Evolutionary conservation across 176 grass and related monocot genomes (phyloP).

Genomic region (Aechmea fasciata): DNA sequence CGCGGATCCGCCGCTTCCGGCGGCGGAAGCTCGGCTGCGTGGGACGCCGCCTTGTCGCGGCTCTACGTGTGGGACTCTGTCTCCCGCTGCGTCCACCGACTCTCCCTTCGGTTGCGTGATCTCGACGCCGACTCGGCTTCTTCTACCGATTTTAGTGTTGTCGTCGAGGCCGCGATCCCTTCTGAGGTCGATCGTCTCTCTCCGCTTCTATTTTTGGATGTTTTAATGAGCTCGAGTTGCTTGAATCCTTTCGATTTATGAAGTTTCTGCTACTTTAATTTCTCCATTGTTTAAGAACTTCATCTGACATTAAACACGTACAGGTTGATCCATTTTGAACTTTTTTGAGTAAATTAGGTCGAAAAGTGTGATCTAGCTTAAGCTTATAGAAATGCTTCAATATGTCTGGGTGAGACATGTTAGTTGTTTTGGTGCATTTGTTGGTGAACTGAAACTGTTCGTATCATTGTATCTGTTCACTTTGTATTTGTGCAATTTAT

Average conservation of each 20-base stretch:
- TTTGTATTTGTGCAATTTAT: no score
- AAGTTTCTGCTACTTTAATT: not conserved
- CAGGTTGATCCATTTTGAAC: no score
- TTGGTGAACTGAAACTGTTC: no score
- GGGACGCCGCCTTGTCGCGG: slow-evolving; percentile 60
- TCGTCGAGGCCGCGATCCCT: slow-evolving; percentile 65
- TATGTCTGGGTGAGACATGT: no score
- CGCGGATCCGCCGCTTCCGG: not conserved
- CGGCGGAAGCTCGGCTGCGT: slow-evolving; percentile 27
- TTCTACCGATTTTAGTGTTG: slow-evolving; percentile 22
- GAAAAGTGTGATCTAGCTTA: no score
- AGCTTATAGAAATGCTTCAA: no score
- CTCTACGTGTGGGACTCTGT: slow-evolving; percentile 67
- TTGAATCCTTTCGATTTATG: not conserved
- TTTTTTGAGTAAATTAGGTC: no score
- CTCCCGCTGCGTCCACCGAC: slow-evolving; percentile 35
- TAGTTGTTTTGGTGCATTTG: no score
- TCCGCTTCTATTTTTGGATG: not conserved
- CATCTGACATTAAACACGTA: no score
- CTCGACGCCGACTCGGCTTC: slow-evolving; percentile 21
- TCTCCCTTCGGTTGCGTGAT: slow-evolving; percentile 60
- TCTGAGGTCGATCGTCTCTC: slow-evolving; percentile 45
- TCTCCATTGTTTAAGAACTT: no score
- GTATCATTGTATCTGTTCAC: no score
- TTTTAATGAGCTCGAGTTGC: no score